Evolutionary conservation across 352 stramenopile species (phyloP).

Genomic region (Albugo candida): DNA sequence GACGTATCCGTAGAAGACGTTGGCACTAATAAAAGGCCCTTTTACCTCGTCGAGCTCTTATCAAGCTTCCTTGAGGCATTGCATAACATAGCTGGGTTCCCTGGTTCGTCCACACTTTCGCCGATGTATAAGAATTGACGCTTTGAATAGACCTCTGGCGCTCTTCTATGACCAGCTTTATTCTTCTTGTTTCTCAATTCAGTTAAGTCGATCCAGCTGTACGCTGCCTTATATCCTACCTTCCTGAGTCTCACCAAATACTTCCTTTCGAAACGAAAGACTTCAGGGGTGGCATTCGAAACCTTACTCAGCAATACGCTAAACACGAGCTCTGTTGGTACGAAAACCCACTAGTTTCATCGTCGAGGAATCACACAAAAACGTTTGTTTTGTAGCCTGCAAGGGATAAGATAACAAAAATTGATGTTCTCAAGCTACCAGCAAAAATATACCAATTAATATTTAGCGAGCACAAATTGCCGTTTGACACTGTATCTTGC

Average conservation of each 20-base stretch:
- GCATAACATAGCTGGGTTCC: constrained; percentile 42
- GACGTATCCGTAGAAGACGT: too few relatives aligned
- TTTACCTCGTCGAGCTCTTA: constrained; percentile 29
- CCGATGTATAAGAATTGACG: neutral
- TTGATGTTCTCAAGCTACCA: constrained; percentile 15
- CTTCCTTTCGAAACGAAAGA: constrained; percentile 3
- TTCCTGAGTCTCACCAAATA: neutral
- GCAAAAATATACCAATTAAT: constrained; percentile 14
- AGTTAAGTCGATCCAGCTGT: constrained; percentile 43
- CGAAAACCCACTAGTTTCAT: constrained; percentile 9
- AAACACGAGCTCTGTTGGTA: constrained; percentile 2
- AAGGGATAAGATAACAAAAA: too few relatives aligned
- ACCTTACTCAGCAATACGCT: constrained; percentile 5
- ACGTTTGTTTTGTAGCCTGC: constrained; percentile 18
- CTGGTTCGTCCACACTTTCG: constrained; percentile 10
- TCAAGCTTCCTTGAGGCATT: constrained; percentile 36
- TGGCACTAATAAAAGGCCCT: too few relatives aligned
- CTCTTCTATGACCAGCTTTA: constrained; percentile 32
- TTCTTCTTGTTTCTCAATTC: constrained; percentile 60
- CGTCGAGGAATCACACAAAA: constrained; percentile 21
- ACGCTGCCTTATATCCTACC: neutral
- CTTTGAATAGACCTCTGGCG: constrained; percentile 20
- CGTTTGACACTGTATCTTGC: too few relatives aligned
- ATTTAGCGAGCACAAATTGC: constrained; percentile 59
- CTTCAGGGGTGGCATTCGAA: constrained; percentile 20